Conservation (phyloP, 2,329 filamentous ascomycete genomes). For the Corinectria fuckeliana region DNA sequence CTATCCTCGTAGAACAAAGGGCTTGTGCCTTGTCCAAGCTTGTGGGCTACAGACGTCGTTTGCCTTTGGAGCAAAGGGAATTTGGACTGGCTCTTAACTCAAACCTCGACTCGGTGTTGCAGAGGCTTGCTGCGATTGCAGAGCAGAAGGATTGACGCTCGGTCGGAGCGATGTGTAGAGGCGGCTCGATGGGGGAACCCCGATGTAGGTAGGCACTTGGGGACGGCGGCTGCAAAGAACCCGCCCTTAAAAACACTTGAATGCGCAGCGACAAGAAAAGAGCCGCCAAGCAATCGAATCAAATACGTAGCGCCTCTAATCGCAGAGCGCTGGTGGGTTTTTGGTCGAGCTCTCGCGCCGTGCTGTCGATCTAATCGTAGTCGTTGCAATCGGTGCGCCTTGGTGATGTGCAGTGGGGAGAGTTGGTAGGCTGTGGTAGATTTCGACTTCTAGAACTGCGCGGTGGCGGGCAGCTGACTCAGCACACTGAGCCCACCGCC, state of each 20-base stretch:
- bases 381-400: conserved; percentile 29
- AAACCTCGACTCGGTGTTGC: not conserved
- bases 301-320: conserved; percentile 13
- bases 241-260: conserved; percentile 2
- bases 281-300: conserved; percentile 14
- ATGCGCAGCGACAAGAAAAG: conserved; percentile 12
- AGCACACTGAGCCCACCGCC: conserved; percentile 21
- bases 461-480: conserved; percentile 30
- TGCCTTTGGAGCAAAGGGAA: not conserved
- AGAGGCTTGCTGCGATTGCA: not conserved
- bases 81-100: not conserved
- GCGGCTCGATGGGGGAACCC: not conserved
- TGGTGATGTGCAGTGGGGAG: conserved; percentile 47
- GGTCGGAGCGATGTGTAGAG: conserved; percentile 12
- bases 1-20: conserved; percentile 2
- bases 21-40: conserved; percentile 8
- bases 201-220: conserved; percentile 20
- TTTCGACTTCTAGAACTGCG: conserved; percentile 39
- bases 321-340: not conserved
- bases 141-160: not conserved
- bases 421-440: conserved; percentile 44
- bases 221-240: conserved; percentile 7
- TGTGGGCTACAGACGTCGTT: not conserved
- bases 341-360: conserved; percentile 20
- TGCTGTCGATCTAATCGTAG: conserved; percentile 21